Evolutionary conservation across 208 protist genomes (phyloP), one percentile per base, ranked within the genome.

Genomic region (Zelonia costaricensis): DNA sequence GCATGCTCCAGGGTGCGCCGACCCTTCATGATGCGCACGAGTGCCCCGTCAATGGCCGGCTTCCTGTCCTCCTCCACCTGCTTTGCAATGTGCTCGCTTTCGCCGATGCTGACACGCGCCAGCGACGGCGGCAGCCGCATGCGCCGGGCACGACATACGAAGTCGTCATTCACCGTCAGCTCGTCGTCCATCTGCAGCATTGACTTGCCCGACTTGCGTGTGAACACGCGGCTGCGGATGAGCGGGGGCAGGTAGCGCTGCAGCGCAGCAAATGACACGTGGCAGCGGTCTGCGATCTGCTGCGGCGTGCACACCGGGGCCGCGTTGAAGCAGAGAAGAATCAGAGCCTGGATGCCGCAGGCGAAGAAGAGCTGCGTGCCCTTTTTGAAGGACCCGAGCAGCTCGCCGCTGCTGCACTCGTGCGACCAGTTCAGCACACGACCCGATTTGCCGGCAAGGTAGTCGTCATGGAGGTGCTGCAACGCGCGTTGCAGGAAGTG

Each of bases 21-120:
- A 22, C 76, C 82, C 59, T 97, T 95, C 84, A 94, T 92, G 27
- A 95, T 89, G n/a, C 84, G 76, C 16, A 94, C 82, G 9, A 97
- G 57, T 43, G 82, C 93, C 7, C 84, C 86, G 39, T 95, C 88
- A 43, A 97, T 72, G 12, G 82, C 85, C 1, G 82, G 84, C 56
- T 82, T 84, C n/a, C 87, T 53, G 36, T 92, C 85, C 51, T 91
- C 80, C 15, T 85, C 76, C 8, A 85, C 78, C 40, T 91, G 72
- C 57, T 78, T 73, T n/a, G 72, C 58, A 22, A 86, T 62, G 10
- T 52, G 51, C 30, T 86, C 82, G 56, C 67, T 71, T 18, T 74
- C 68, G 5, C 62, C 53, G 28, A 78, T 42, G 57, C 58, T 80
- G 23, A 86, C 62, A 38, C 77, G 76, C 15, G 66, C 48, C 12